Conservation (phyloP, 306 rosid genomes). For the Lotus japonicus region DNA sequence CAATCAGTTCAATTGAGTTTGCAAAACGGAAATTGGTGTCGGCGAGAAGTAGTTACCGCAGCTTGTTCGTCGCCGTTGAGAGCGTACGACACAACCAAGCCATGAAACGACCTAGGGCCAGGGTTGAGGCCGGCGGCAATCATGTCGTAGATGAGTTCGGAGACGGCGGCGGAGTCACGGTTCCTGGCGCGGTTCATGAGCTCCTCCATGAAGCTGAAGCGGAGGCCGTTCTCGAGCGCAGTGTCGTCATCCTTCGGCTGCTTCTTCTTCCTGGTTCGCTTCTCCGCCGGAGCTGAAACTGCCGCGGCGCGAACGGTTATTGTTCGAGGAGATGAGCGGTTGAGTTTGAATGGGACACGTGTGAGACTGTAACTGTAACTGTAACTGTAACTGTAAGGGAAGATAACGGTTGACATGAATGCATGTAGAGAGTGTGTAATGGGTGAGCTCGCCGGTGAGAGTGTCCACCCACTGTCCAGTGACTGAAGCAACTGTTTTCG, state of each 20-base stretch:
- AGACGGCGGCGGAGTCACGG: conserved; percentile 62
- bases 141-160: conserved; percentile 84
- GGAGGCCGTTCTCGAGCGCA: conserved; percentile 61
- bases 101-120: conserved; percentile 94
- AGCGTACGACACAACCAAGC: conserved; percentile 61
- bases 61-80: conserved; percentile 72
- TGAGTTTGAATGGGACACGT: conserved; percentile 25
- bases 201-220: conserved; percentile 91
- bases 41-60: conserved; percentile 37
- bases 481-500: not conserved
- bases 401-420: conserved; percentile 32
- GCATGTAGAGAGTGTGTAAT: not conserved
- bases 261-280: conserved; percentile 58
- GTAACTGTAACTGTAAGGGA: not conserved
- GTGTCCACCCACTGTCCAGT: not conserved
- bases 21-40: not conserved
- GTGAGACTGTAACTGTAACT: not conserved
- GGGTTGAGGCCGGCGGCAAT: conserved; percentile 86
- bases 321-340: conserved; percentile 24
- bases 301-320: conserved; percentile 44
- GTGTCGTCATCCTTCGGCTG: conserved; percentile 42
- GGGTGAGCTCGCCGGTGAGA: not conserved
- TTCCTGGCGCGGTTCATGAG: conserved; percentile 79
- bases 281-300: conserved; percentile 51
- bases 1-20: not conserved